phyloP scores from a whole-genome alignment of 2,329 filamentous ascomycete species.

The Bipolaris victoriae region DNA sequence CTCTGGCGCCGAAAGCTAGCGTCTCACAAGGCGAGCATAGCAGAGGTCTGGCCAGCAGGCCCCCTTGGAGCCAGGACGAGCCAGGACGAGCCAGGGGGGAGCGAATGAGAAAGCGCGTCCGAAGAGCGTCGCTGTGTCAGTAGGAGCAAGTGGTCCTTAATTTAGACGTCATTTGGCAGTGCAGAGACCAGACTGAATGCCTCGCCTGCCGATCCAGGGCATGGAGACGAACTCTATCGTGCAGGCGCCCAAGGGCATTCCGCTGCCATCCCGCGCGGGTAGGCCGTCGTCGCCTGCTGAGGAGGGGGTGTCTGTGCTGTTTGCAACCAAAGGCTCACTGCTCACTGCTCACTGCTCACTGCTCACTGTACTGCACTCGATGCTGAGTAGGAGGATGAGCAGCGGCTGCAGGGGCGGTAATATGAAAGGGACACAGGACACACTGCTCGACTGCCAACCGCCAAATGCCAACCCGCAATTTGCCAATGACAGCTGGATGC shows the following conservation, averaged over 20 bases:
- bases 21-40: not conserved
- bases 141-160: constrained; percentile 8
- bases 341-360: no score
- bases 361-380: no score
- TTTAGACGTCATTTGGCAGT: constrained; percentile 6
- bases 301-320: not conserved
- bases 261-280: not conserved
- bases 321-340: no score
- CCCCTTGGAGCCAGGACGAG: not conserved
- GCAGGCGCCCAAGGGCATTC: constrained; percentile 2
- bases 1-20: not conserved
- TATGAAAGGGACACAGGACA: constrained; percentile 5
- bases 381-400: no score
- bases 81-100: not conserved
- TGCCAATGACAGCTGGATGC: constrained; percentile 7
- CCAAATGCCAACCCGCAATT: constrained; percentile 4
- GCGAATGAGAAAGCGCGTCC: not conserved
- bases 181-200: not conserved
- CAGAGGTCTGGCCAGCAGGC: not conserved
- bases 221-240: constrained; percentile 3
- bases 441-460: not conserved
- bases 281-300: not conserved
- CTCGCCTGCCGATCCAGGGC: constrained; percentile 8
- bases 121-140: not conserved
- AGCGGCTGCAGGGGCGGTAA: constrained; percentile 7